These are phyloP conservation scores for Lecanicillium sp. DNA, from an alignment of 2,329 filamentous ascomycete species.

Conservation along the genomic window DNA sequence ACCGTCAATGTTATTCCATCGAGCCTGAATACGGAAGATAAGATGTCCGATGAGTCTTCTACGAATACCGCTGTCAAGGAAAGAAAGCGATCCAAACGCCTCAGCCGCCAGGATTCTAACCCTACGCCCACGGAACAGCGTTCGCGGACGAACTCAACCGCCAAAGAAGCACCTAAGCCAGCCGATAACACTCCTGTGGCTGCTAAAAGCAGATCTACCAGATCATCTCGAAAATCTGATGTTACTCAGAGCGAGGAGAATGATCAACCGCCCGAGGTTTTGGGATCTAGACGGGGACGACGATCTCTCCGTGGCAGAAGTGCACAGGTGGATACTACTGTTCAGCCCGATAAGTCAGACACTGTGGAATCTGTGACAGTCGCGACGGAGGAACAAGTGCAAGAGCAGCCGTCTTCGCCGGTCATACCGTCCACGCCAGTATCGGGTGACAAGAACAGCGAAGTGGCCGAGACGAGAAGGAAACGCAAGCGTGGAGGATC, in stretches of 20 bases:
- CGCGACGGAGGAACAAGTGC: no score
- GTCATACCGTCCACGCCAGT: neutral
- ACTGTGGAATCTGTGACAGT: neutral
- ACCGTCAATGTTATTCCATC: slow-evolving; percentile 7
- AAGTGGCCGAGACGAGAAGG: slow-evolving; percentile 1
- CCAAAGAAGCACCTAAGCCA: neutral
- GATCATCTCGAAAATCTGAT: no score
- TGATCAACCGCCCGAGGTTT: no score
- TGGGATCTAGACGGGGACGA: no score
- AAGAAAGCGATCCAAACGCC: neutral
- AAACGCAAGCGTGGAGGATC: slow-evolving; percentile 6
- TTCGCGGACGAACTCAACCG: no score
- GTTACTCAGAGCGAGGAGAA: no score
- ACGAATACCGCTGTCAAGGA: neutral
- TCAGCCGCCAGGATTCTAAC: no score
- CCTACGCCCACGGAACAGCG: no score
- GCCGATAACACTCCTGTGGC: no score
- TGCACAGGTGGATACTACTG: no score
- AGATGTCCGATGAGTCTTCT: neutral
- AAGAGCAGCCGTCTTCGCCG: neutral
- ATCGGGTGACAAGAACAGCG: neutral
- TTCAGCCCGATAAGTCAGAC: no score
- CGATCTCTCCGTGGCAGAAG: slow-evolving; percentile 6
- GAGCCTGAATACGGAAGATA: slow-evolving; percentile 3
- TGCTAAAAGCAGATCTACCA: no score